Conservation (phyloP, 495 filamentous ascomycete species). For the Delitschia confertaspora region DNA sequence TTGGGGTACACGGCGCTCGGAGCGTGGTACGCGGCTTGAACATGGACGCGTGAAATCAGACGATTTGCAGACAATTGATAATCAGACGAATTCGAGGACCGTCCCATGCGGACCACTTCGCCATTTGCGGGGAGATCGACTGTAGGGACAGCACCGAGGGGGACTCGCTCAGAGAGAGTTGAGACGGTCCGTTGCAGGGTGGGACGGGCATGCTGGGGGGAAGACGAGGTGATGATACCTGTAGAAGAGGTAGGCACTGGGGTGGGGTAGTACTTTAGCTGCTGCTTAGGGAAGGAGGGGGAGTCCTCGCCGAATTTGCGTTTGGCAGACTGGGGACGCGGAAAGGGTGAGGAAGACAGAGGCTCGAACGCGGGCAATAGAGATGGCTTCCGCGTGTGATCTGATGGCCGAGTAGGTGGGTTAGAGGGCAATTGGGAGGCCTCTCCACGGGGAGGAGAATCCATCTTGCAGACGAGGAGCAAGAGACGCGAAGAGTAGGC, state of each 20-base stretch:
- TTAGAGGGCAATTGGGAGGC: conserved; percentile 11
- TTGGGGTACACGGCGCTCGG: conserved; percentile 40
- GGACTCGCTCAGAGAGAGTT: conserved; percentile 70
- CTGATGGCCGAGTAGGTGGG: conserved; percentile 5
- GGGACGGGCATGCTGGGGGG: conserved; percentile 51
- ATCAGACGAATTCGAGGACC: conserved; percentile 85
- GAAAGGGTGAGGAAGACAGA: conserved; percentile 74
- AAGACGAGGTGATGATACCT: conserved; percentile 82
- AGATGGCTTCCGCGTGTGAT: conserved; percentile 40
- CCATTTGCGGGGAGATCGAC: conserved; percentile 76
- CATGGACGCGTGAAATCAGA: conserved; percentile 84
- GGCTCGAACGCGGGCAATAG: conserved; percentile 92
- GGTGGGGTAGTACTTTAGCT: conserved; percentile 72
- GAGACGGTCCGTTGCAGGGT: conserved; percentile 53
- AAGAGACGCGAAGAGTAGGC: conserved; percentile 15
- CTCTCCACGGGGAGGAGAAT: conserved; percentile 9
- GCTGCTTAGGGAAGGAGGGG: conserved; percentile 58
- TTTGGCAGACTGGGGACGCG: conserved; percentile 41
- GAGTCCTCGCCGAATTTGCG: conserved; percentile 33
- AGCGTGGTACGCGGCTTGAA: conserved; percentile 75
- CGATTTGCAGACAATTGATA: conserved; percentile 87
- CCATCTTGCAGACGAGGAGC: conserved; percentile 12
- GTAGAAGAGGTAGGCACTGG: conserved; percentile 90
- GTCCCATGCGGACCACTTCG: conserved; percentile 73
- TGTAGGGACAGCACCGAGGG: conserved; percentile 69